Base-by-base conservation (phyloP, 306 rosid genomes). In the Rubus idaeus region DNA sequence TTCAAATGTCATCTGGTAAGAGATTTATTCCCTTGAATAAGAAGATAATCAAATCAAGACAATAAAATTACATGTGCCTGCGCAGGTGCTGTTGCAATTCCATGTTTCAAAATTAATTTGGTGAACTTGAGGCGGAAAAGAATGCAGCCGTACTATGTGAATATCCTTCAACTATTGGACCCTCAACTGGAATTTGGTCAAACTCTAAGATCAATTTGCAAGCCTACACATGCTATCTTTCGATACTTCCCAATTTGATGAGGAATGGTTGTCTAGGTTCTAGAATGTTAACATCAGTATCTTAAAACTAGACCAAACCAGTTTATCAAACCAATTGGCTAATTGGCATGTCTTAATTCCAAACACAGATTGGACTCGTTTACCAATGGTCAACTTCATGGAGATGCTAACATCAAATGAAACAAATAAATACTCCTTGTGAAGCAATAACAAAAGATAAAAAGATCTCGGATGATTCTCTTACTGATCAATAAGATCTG, bases 401-500 rank as follows among this genome's bases (percentile, higher is more conserved):
- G n/a, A 53, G 50, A 62, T 37, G 45, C 45, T 37, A 14, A 12
- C 68, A 51, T 20, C 41, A 23, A 56, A 7, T 23, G 51, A 73
- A 42, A 41, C 40, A 73, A 3, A 44, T 72, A 73, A 8, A 40
- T 42, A 21, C 49, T 51, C 49, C 75, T 51, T 0, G 63, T 40
- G 42, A 74, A 51, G 56, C 39, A 35, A 74, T 46, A 53, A 53
- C 35, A 16, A 82, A 73, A 75, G 76, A 70, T 52, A 35, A 35
- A 74, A 39, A 75, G 61, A 75, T n/a, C 18, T 21, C 11, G 6
- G 44, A 70, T 71, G 72, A 44, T 62, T 74, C 74, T 60, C 90
- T 87, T 86, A 95, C 99, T 91, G 84, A 77, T 95, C 92, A 86
- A 95, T 89, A 78, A 95, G 90, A 89, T 95, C 97, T 57, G 70